Percentiles rank a stretch among this genome's conserved stretches.
phyloP scores from a whole-genome alignment of 2,329 filamentous ascomycete species.

The Fusarium transvaalense region DNA sequence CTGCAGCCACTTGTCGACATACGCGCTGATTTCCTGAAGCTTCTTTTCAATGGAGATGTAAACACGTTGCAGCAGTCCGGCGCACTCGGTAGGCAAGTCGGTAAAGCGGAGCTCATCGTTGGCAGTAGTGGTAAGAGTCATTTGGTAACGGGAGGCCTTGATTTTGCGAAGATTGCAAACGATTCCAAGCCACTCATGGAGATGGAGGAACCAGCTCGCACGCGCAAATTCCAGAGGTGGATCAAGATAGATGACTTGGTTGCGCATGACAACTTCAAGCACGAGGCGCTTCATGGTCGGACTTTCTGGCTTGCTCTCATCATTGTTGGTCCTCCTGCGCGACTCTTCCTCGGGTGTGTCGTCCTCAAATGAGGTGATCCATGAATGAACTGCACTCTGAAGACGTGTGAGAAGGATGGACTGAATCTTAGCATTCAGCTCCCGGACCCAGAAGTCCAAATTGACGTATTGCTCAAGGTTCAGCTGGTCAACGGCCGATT shows the following conservation, averaged over 20 bases:
- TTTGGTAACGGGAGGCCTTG: constrained; percentile 95
- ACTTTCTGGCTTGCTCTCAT: constrained; percentile 62
- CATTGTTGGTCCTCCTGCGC: constrained; percentile 63
- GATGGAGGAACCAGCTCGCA: constrained; percentile 91
- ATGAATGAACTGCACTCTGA: constrained; percentile 84
- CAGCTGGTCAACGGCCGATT: constrained; percentile 93
- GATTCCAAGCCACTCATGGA: constrained; percentile 93
- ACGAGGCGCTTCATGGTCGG: constrained; percentile 80
- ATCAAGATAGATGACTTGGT: constrained; percentile 96
- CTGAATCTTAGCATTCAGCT: constrained; percentile 89
- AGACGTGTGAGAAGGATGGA: constrained; percentile 82
- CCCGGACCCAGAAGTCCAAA: constrained; percentile 87
- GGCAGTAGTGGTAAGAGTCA: constrained; percentile 78
- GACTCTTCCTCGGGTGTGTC: constrained; percentile 65
- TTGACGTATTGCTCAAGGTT: constrained; percentile 98
- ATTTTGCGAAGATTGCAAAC: constrained; percentile 94
- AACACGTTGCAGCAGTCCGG: constrained; percentile 80
- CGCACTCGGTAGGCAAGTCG: constrained; percentile 85
- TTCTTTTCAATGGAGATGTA: constrained; percentile 88
- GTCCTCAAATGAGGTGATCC: constrained; percentile 87
- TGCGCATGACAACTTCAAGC: constrained; percentile 96
- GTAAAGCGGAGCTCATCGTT: constrained; percentile 80
- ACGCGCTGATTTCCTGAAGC: constrained; percentile 80
- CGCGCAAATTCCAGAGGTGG: constrained; percentile 92
- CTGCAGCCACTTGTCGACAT: constrained; percentile 98